Percentiles rank a stretch among this genome's conserved stretches.
phyloP scores from a whole-genome alignment of 2,329 filamentous ascomycete genomes.

The Aspergillus eucalypticola region DNA sequence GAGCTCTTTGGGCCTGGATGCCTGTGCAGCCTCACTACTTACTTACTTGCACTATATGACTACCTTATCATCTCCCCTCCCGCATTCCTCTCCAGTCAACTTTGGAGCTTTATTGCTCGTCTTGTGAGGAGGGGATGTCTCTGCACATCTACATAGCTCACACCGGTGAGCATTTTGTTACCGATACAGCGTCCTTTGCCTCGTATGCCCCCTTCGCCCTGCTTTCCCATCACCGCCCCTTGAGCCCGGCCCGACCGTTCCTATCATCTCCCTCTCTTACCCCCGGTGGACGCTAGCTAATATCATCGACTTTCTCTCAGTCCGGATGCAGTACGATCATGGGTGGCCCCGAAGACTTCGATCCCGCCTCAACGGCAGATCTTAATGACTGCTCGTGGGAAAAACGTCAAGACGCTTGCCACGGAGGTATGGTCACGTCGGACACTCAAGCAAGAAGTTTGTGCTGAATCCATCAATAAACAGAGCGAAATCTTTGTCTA shows the following conservation, averaged over 20 bases:
- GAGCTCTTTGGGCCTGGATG: conserved; percentile 18
- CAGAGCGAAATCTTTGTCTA: conserved; percentile 91
- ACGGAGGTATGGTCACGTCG: conserved; percentile 64
- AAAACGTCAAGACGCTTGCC: conserved; percentile 78
- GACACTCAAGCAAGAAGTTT: neutral
- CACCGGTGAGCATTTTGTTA: conserved; percentile 80
- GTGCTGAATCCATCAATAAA: conserved; percentile 1
- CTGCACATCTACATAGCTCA: conserved; percentile 90
- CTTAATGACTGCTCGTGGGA: conserved; percentile 79
- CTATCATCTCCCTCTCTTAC: neutral
- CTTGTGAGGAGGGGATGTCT: conserved; percentile 66
- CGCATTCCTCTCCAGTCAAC: conserved; percentile 20
- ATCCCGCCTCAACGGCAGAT: conserved; percentile 81
- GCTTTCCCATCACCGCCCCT: neutral
- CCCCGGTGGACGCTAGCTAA: conserved; percentile 9
- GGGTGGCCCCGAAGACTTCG: conserved; percentile 72
- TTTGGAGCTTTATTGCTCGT: conserved; percentile 28
- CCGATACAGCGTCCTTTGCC: conserved; percentile 73
- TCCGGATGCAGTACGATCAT: conserved; percentile 80
- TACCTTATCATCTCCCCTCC: conserved; percentile 24
- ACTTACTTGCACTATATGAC: conserved; percentile 2
- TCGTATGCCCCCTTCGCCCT: conserved; percentile 56
- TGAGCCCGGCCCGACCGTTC: conserved; percentile 11
- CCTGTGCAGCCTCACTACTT: conserved; percentile 12
- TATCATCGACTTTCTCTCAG: conserved; percentile 45